phyloP scores from a whole-genome alignment of 2,329 filamentous ascomycete species.

The Epichloe glyceriae region DNA sequence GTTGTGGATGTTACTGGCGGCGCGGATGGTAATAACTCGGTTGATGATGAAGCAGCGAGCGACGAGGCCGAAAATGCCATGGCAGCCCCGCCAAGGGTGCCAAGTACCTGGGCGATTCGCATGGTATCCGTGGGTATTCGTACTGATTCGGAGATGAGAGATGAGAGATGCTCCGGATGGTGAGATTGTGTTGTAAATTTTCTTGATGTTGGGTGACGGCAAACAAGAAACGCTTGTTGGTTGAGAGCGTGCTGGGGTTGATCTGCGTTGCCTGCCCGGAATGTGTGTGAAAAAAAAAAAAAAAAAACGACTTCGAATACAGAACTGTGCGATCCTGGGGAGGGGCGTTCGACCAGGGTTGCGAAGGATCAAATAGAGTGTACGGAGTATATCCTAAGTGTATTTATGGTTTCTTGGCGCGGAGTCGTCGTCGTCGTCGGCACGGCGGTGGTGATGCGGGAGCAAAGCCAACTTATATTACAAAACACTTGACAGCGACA shows the following conservation, averaged over 20 bases:
- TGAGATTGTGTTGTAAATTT: too few relatives aligned
- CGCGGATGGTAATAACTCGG: not conserved
- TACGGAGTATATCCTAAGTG: not conserved
- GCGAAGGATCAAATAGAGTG: not conserved
- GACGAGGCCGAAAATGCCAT: slow-evolving; percentile 8
- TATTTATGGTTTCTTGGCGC: not conserved
- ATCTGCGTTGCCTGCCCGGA: not conserved
- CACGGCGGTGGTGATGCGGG: not conserved
- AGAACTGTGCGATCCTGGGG: not conserved
- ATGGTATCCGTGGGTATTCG: slow-evolving; percentile 3
- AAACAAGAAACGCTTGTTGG: not conserved
- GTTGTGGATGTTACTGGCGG: not conserved
- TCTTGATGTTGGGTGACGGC: not conserved
- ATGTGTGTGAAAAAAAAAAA: not conserved
- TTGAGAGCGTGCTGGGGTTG: too few relatives aligned
- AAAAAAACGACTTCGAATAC: not conserved
- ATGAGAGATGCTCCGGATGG: not conserved
- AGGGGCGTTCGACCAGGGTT: not conserved
- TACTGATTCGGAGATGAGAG: not conserved
- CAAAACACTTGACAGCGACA: not conserved
- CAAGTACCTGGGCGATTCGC: slow-evolving; percentile 9
- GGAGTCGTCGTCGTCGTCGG: not conserved
- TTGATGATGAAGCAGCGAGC: not conserved
- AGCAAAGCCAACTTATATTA: not conserved
- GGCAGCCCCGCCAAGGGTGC: slow-evolving; percentile 7